These are phyloP conservation scores for Phytophthora quininea DNA, from an alignment of 352 stramenopile species.

Conservation along the genomic window DNA sequence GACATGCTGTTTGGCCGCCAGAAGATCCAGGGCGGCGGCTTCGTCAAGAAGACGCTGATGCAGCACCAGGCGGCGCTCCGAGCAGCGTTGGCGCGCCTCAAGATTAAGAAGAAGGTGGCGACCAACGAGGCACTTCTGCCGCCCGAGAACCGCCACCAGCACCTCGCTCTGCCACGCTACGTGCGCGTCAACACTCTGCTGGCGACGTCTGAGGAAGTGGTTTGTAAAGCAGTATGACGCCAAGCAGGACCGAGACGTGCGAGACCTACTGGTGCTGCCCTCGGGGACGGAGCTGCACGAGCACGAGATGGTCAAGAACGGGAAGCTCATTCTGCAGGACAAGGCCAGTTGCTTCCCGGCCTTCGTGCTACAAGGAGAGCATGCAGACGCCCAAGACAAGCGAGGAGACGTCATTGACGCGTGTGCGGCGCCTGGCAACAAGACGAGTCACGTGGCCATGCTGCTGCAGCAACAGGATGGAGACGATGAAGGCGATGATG, in stretches of 20 bases:
- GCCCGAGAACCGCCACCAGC: constrained; percentile 75
- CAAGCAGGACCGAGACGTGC: constrained; percentile 87
- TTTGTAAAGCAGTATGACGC: constrained; percentile 58
- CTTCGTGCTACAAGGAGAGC: constrained; percentile 90
- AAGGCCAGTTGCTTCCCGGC: constrained; percentile 98
- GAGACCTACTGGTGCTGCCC: constrained; percentile 92
- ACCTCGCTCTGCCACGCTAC: constrained; percentile 85
- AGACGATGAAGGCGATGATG: constrained; percentile 33
- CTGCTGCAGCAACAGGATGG: constrained; percentile 81
- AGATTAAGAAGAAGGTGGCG: constrained; percentile 82
- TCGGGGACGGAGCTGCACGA: constrained; percentile 88
- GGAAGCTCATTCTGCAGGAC: constrained; percentile 96
- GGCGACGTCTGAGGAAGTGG: constrained; percentile 48
- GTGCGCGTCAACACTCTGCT: constrained; percentile 94
- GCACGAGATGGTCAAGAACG: constrained; percentile 77
- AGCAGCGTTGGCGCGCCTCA: constrained; percentile 76
- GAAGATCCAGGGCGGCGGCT: constrained; percentile 88
- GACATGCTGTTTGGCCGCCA: constrained; percentile 85
- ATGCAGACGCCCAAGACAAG: constrained; percentile 41
- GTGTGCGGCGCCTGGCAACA: constrained; percentile 98
- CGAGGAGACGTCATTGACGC: constrained; percentile 94
- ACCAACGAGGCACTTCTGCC: constrained; percentile 81
- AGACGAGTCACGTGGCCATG: constrained; percentile 97
- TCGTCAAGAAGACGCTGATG: constrained; percentile 89
- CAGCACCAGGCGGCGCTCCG: constrained; percentile 77